Base-by-base conservation (phyloP, 352 stramenopile species). In the Salisapilia sapeloensis region DNA sequence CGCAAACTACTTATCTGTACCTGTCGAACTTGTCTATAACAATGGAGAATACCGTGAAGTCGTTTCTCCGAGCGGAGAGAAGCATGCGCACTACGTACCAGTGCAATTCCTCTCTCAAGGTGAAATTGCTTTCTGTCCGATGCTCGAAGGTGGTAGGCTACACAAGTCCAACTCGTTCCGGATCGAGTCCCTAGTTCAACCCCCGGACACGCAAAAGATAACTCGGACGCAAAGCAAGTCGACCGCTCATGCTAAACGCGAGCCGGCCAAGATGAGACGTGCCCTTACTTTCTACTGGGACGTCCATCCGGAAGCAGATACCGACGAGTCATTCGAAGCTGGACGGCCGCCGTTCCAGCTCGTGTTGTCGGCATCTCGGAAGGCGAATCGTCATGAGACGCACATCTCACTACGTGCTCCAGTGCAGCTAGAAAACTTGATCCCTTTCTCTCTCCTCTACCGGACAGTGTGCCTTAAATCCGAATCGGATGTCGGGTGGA, bases 381-480 rank as follows among this genome's bases (percentile, higher is more conserved):
- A 86, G 41, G 82, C 70, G 0, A 66, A 86, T 29, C 67, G 70
- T 16, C 65, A 80, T 14, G 70, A 86, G 42, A 79, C 66, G 15
- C 58, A 65, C 23, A 71, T 86, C 33, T 66, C 60, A 2, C 46
- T 89, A 19, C 60, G 60, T 6, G 53, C 74, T 7, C 69, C 69
- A 11, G 76, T 87, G 26, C 46, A 66, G 19, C 25, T 87, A 11
- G 72, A 87, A 38, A 87, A 87, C 28, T 46, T 87, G 4, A 39
- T 84, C 6, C 72, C 72, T 5, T 87, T 78, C 41, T 58, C 67
- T 27, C 35, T 86, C 6, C 60, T 56, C 4, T 83, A 78, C 26
- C 63, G 70, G n/a, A 79, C 66, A 1, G 61, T 79, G 12, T 82
- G 67, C 42, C 66, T 76, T 50, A 83, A 84, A 70, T 60, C 65